Percentiles rank a stretch among this genome's conserved stretches.
These are phyloP conservation scores for Rhytidhysteron rufulum DNA, from an alignment of 2,329 filamentous ascomycete species.

Conservation along the genomic window DNA sequence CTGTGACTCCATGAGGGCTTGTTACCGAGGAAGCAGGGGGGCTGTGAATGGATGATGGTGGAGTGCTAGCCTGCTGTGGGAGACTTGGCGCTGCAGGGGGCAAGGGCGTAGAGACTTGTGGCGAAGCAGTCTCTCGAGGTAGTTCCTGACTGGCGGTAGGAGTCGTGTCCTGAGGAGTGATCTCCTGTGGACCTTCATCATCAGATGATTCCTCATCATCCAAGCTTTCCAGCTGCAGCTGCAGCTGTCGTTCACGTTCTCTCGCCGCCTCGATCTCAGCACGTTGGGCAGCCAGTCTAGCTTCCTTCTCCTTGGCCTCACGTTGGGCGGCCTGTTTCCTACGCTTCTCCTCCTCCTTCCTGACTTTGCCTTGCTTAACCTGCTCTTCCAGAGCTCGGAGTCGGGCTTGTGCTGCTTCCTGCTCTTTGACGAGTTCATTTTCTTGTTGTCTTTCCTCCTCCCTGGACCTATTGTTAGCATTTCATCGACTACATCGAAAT, in stretches of 20 bases:
- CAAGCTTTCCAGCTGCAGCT: slow-evolving; percentile 77
- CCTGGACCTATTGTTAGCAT: slow-evolving; percentile 49
- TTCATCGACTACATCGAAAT: slow-evolving; percentile 1
- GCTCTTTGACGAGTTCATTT: slow-evolving; percentile 74
- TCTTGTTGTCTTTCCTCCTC: slow-evolving; percentile 71
- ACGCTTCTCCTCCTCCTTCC: slow-evolving; percentile 94
- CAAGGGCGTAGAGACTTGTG: slow-evolving; percentile 47
- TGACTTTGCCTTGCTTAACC: slow-evolving; percentile 86
- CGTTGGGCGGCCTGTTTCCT: slow-evolving; percentile 83
- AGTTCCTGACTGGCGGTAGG: slow-evolving; percentile 56
- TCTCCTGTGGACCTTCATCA: slow-evolving; percentile 72
- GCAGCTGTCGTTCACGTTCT: slow-evolving; percentile 84
- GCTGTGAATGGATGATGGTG: slow-evolving; percentile 45
- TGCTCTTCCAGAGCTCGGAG: slow-evolving; percentile 90
- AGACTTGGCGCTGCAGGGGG: slow-evolving; percentile 27
- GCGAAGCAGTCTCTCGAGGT: slow-evolving; percentile 41
- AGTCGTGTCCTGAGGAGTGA: slow-evolving; percentile 59
- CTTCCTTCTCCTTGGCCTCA: slow-evolving; percentile 84
- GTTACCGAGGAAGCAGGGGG: slow-evolving; percentile 48
- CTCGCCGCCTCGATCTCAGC: slow-evolving; percentile 90
- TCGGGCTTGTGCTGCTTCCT: slow-evolving; percentile 74
- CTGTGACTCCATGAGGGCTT: slow-evolving; percentile 56
- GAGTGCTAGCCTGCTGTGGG: slow-evolving; percentile 34
- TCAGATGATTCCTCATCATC: slow-evolving; percentile 76
- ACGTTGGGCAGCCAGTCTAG: slow-evolving; percentile 75